Evolutionary conservation across 768 basidiomycete species (phyloP).

Genomic region (Macrolepiota fuliginosa): DNA sequence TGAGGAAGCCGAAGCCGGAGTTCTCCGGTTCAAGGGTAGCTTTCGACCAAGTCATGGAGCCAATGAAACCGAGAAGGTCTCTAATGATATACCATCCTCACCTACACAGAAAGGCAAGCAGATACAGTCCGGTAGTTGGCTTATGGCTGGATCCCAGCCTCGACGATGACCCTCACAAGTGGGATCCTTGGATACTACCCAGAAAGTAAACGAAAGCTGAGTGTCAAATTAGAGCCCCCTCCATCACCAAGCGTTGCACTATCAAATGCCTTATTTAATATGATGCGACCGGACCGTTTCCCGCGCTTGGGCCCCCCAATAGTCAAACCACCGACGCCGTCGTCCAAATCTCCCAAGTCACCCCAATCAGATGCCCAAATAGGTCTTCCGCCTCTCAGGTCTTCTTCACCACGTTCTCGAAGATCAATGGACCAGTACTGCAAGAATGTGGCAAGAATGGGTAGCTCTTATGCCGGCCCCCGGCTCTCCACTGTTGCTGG

Average conservation of each 20-base stretch:
- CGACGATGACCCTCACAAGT: slow-evolving; percentile 21
- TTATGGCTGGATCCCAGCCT: slow-evolving; percentile 18
- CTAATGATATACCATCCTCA: slow-evolving; percentile 18
- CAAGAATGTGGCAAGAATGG: slow-evolving; percentile 9
- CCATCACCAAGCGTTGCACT: slow-evolving; percentile 12
- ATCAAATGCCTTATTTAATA: slow-evolving; percentile 8
- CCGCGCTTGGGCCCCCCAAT: slow-evolving; percentile 3
- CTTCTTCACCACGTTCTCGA: slow-evolving; percentile 19
- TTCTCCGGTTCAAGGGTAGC: slow-evolving; percentile 53
- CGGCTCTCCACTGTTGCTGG: slow-evolving; percentile 7
- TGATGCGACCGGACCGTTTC: neutral
- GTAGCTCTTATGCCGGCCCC: neutral
- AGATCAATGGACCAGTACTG: slow-evolving; percentile 8
- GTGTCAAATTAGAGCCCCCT: slow-evolving; percentile 15
- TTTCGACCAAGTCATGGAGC: slow-evolving; percentile 27
- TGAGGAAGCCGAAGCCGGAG: slow-evolving; percentile 33
- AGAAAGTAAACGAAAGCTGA: slow-evolving; percentile 12
- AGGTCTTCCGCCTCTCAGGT: slow-evolving; percentile 22
- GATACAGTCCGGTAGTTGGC: slow-evolving; percentile 20
- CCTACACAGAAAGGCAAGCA: slow-evolving; percentile 18
- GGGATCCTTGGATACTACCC: slow-evolving; percentile 10
- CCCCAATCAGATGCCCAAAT: slow-evolving; percentile 16
- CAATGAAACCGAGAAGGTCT: slow-evolving; percentile 8
- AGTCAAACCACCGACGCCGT: slow-evolving; percentile 19
- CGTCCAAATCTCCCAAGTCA: slow-evolving; percentile 19